Conservation (phyloP, 345 rosid species). For the Citrus trifoliata region DNA sequence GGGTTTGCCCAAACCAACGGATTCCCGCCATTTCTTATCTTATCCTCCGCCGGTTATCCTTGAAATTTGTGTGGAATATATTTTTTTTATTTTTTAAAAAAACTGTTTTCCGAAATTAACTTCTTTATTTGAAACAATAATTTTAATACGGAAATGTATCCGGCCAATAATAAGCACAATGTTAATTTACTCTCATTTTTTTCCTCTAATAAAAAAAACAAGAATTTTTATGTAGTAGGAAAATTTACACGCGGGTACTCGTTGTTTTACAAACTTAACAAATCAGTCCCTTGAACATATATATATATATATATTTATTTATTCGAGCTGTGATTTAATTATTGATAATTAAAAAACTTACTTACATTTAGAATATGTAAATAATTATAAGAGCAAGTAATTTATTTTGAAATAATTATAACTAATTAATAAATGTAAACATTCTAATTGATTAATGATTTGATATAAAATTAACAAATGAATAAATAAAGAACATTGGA, state of each 20-base stretch:
- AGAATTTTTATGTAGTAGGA: too few relatives aligned
- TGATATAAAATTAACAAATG: too few relatives aligned
- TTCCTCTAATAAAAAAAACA: too few relatives aligned
- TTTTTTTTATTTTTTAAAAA: background rate
- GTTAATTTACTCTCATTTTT: background rate
- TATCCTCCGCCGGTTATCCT: background rate
- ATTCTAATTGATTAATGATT: too few relatives aligned
- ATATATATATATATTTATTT: too few relatives aligned
- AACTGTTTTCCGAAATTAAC: background rate
- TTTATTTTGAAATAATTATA: too few relatives aligned
- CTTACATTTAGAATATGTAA: too few relatives aligned
- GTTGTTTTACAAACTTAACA: background rate
- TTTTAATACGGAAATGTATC: too few relatives aligned
- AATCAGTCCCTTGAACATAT: background rate
- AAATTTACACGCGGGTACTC: background rate
- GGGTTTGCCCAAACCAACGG: background rate
- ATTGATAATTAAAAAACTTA: too few relatives aligned
- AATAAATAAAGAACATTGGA: background rate
- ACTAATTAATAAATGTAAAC: too few relatives aligned
- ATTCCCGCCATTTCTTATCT: conserved; percentile 37
- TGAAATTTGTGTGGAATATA: background rate
- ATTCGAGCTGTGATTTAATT: too few relatives aligned
- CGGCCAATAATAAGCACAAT: background rate
- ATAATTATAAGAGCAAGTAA: too few relatives aligned
- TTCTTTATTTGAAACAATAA: background rate